Base-by-base conservation (phyloP, 2,329 filamentous ascomycete genomes). In the Talaromyces sp. region DNA sequence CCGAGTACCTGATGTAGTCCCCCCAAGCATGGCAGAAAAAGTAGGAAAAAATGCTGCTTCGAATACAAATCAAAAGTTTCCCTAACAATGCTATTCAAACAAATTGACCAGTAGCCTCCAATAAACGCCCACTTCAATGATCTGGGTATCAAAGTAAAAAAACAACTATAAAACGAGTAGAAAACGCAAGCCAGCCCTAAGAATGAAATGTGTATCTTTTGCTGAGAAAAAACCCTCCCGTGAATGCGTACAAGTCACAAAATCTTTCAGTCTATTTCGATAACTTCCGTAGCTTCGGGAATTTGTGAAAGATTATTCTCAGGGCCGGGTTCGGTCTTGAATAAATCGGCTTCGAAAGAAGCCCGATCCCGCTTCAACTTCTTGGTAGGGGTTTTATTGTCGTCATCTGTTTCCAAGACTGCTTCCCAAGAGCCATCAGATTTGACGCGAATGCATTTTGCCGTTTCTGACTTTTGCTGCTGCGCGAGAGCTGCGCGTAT, bases 361-460 rank as follows among this genome's bases (percentile, higher is more conserved):
- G 57, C 60, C 2, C 63, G 52, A 11, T 69, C 69, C 29, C 64
- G 59, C 54, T 67, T 65, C 43, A 46, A 14, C 19, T 61, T 35
- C 31, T 64, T 65, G 56, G 66, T 65, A 24, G 38, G 12, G 51
- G 52, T 54, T 26, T 21, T 60, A 19, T 58, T 29, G 48, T 60
- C 11, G 9, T 35, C 52, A 5, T 73, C 69, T 10, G 64, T 56
- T 6, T 77, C 74, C 9, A 66, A 64, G 63, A 81, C 84, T 3
- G 83, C 74, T 55, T 77, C 79, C 90, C 90, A 94, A 1, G 73
- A 79, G 0, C 89, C 89, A 70, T 90, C 83, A 1, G 80, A 75
- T 19, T 82, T 77, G 1, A 92, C 82, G 5, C 84, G 73, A 57
- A 93, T 88, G 0, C 85, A 81, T 64, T 85, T 85, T 0, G 79